These are phyloP conservation scores for Eutrema japonicum DNA, from an alignment of 345 rosid species.

Conservation along the genomic window DNA sequence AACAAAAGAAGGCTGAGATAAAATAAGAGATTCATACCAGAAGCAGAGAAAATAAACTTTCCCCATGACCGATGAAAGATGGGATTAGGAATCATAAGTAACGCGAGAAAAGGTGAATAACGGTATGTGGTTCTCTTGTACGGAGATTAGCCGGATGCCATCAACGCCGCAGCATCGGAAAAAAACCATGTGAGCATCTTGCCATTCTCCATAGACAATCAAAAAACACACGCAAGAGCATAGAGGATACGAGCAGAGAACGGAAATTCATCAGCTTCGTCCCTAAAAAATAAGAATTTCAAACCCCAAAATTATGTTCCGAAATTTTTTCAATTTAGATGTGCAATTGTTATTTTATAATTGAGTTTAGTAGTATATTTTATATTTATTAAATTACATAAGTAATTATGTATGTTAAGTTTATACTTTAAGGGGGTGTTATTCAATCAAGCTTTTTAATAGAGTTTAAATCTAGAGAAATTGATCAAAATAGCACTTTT, in stretches of 20 bases:
- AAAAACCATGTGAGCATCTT: slow-evolving; percentile 93
- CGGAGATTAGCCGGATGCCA: slow-evolving; percentile 81
- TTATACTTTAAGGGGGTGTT: too few relatives aligned
- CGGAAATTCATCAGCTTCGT: slow-evolving; percentile 40
- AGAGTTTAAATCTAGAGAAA: too few relatives aligned
- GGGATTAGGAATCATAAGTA: too few relatives aligned
- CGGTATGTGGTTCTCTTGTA: slow-evolving; percentile 80
- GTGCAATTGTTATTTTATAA: too few relatives aligned
- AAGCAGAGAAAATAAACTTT: slow-evolving; percentile 54
- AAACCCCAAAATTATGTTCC: neutral
- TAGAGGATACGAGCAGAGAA: slow-evolving; percentile 7
- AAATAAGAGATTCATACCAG: neutral
- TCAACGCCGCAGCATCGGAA: slow-evolving; percentile 83
- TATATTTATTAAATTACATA: too few relatives aligned
- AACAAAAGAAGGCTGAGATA: neutral
- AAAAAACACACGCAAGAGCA: slow-evolving; percentile 35
- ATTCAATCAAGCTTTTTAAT: too few relatives aligned
- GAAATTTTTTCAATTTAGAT: neutral
- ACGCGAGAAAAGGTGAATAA: slow-evolving; percentile 73
- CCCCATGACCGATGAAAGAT: too few relatives aligned
- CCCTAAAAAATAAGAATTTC: slow-evolving; percentile 3
- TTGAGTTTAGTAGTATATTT: too few relatives aligned
- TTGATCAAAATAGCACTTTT: too few relatives aligned
- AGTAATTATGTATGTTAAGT: too few relatives aligned
- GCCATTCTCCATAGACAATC: slow-evolving; percentile 89